Percentiles rank a stretch among this genome's conserved stretches.
Conservation (phyloP, 2,329 filamentous ascomycete species). For the Aspergillus sergii region DNA sequence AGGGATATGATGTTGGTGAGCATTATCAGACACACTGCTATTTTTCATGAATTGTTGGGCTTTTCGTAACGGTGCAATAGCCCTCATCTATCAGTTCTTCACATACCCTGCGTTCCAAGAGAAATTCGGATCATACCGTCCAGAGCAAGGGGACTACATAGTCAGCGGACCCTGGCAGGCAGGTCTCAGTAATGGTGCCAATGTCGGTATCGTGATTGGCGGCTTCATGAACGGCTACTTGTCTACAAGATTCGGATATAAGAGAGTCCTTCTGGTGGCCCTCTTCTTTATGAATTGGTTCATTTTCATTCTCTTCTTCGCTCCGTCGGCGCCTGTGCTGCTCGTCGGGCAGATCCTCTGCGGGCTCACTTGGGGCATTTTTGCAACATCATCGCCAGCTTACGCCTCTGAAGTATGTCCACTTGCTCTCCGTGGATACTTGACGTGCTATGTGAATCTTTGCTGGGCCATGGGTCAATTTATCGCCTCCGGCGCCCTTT, state of each 20-base stretch:
- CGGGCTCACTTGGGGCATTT: constrained; percentile 43
- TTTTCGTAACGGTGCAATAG: not conserved
- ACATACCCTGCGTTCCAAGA: constrained; percentile 26
- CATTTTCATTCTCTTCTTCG: constrained; percentile 56
- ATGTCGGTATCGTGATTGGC: constrained; percentile 25
- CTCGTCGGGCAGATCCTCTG: constrained; percentile 53
- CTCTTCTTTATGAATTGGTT: constrained; percentile 47
- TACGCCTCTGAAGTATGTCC: constrained; percentile 35
- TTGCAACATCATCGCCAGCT: constrained; percentile 30
- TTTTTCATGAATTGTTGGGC: not conserved
- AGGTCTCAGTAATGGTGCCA: constrained; percentile 25
- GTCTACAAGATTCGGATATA: constrained; percentile 43
- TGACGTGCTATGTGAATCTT: constrained; percentile 42
- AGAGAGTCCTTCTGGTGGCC: constrained; percentile 47
- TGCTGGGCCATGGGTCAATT: constrained; percentile 41
- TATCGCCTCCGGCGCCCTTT: constrained; percentile 32
- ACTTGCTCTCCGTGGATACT: constrained; percentile 30
- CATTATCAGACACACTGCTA: not conserved
- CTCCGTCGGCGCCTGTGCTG: constrained; percentile 47
- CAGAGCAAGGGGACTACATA: constrained; percentile 16
- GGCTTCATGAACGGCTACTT: constrained; percentile 33
- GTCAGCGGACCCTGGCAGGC: constrained; percentile 29
- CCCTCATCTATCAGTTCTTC: constrained; percentile 27
- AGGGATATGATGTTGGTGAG: constrained; percentile 24
- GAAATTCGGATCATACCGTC: constrained; percentile 11